Evolutionary conservation across 768 basidiomycete species (phyloP).

Genomic region (Chalciporus sphaerocephalus): DNA sequence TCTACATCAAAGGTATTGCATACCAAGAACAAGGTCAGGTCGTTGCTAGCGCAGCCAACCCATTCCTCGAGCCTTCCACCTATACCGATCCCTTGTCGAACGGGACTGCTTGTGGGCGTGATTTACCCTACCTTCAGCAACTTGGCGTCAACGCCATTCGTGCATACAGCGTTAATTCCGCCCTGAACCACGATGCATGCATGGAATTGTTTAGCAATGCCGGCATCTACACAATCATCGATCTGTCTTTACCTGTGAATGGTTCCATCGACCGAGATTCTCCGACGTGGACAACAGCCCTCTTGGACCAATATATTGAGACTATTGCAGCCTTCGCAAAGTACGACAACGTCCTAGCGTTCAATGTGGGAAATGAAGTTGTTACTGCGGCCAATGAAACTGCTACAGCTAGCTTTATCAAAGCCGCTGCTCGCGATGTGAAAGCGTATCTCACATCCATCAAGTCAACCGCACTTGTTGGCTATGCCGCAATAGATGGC

Average conservation of each 20-base stretch:
- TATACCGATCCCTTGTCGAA: constrained; percentile 80
- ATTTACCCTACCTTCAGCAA: constrained; percentile 70
- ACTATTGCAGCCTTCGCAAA: constrained; percentile 79
- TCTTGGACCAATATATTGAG: constrained; percentile 70
- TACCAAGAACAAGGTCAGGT: constrained; percentile 70
- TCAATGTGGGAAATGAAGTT: constrained; percentile 86
- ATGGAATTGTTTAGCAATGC: constrained; percentile 74
- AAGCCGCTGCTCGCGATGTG: constrained; percentile 85
- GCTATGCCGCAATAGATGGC: constrained; percentile 84
- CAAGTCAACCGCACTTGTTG: constrained; percentile 62
- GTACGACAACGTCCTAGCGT: constrained; percentile 87
- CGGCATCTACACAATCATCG: constrained; percentile 87
- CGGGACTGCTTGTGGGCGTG: constrained; percentile 63
- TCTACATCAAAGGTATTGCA: constrained; percentile 85
- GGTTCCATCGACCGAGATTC: constrained; percentile 73
- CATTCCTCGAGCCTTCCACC: constrained; percentile 66
- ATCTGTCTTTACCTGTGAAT: constrained; percentile 79
- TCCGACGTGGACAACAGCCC: constrained; percentile 77
- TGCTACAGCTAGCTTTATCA: constrained; percentile 71
- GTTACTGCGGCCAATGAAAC: constrained; percentile 53
- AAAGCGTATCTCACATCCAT: constrained; percentile 78
- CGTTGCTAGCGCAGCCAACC: constrained; percentile 47
- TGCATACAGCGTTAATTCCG: constrained; percentile 81
- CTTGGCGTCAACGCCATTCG: constrained; percentile 80
- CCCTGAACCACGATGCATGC: constrained; percentile 81